Conservation (phyloP, 2,329 filamentous ascomycete species). For the Macroventuria anomochaeta region DNA sequence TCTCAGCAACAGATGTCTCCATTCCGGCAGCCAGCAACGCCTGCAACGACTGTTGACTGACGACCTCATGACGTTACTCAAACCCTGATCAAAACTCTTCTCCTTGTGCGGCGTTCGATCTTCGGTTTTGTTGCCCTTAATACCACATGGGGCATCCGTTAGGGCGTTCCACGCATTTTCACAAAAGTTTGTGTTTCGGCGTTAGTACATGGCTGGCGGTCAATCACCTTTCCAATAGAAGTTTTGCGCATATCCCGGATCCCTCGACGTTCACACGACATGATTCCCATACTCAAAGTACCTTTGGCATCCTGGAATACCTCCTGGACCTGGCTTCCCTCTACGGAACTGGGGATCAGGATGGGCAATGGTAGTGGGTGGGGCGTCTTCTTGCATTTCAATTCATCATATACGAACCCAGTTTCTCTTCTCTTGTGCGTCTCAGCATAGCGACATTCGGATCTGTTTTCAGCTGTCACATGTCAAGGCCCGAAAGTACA, state of each 20-base stretch:
- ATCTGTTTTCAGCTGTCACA: slow-evolving; percentile 16
- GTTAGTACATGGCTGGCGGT: slow-evolving; percentile 38
- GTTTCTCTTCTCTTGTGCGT: slow-evolving; percentile 14
- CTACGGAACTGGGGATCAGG: slow-evolving; percentile 18
- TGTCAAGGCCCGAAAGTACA: slow-evolving; percentile 24
- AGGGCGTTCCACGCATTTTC: slow-evolving; percentile 32
- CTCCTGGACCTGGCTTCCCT: slow-evolving; percentile 14
- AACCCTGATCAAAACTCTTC: slow-evolving; percentile 39
- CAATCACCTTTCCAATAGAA: slow-evolving; percentile 32
- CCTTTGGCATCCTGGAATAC: slow-evolving; percentile 26
- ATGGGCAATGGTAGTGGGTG: slow-evolving; percentile 35
- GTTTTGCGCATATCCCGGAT: slow-evolving; percentile 29
- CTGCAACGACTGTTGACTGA: slow-evolving; percentile 60
- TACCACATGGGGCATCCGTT: slow-evolving; percentile 23
- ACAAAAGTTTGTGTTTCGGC: slow-evolving; percentile 42
- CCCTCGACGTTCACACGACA: slow-evolving; percentile 35
- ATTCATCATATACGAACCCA: slow-evolving; percentile 1
- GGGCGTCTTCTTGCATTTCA: slow-evolving; percentile 38
- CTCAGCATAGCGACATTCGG: slow-evolving; percentile 39
- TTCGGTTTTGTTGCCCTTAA: slow-evolving; percentile 32
- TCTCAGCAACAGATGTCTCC: slow-evolving; percentile 62
- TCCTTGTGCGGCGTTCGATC: slow-evolving; percentile 19
- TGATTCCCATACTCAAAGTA: slow-evolving; percentile 33
- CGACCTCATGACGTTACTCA: slow-evolving; percentile 60
- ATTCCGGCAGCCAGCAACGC: slow-evolving; percentile 64